Percentiles rank a stretch among this genome's conserved stretches.
Conservation (phyloP, 1,284 basidiomycete genomes). For the Ustilago crameri region DNA sequence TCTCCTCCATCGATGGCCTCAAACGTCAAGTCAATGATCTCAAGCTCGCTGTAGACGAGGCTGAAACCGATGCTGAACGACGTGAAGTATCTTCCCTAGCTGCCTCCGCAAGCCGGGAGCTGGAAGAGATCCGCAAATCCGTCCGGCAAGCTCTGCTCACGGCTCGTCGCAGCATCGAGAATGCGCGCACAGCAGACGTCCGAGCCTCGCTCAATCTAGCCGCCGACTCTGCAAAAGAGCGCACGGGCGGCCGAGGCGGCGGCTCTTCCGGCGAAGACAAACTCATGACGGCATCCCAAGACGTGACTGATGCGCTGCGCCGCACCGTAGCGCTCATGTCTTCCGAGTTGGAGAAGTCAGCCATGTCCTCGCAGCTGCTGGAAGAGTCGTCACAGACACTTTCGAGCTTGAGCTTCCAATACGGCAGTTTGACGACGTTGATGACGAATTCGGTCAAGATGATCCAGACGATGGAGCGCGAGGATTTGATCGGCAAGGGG, state of each 20-base stretch:
- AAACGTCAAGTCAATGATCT: conserved; percentile 47
- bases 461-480: conserved; percentile 65
- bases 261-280: conserved; percentile 56
- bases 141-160: conserved; percentile 32
- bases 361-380: conserved; percentile 62
- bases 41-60: conserved; percentile 51
- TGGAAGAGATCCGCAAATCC: conserved; percentile 33
- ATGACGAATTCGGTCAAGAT: conserved; percentile 59
- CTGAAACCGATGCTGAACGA: conserved; percentile 36
- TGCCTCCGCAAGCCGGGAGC: conserved; percentile 15
- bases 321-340: conserved; percentile 64
- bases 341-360: conserved; percentile 63
- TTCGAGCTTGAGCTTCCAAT: conserved; percentile 53
- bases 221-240: conserved; percentile 45
- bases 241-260: conserved; percentile 31
- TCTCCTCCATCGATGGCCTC: conserved; percentile 46
- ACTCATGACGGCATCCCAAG: conserved; percentile 58
- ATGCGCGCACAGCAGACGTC: conserved; percentile 25
- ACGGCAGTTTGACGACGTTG: conserved; percentile 58
- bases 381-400: conserved; percentile 63
- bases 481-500: conserved; percentile 58
- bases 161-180: conserved; percentile 31
- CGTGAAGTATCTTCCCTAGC: conserved; percentile 17
- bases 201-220: conserved; percentile 37
- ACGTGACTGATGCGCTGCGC: conserved; percentile 62